Evolutionary conservation across 371 early-diverging fungal genomes (phyloP).

Genomic region (Blakeslea trispora): DNA sequence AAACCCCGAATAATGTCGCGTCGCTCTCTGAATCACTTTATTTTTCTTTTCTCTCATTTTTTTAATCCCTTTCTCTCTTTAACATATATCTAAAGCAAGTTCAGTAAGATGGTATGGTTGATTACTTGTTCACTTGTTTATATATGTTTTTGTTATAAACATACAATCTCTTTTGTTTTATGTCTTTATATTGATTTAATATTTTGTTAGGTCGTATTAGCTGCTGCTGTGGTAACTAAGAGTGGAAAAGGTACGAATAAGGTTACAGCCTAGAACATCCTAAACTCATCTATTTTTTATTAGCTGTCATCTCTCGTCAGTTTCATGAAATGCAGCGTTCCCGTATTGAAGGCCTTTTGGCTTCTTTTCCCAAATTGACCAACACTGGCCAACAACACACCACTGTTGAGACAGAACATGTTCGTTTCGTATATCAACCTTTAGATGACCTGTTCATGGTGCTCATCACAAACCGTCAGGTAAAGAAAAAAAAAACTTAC

Average conservation of each 20-base stretch:
- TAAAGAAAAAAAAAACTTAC: slow-evolving; percentile 7
- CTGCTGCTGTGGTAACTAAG: slow-evolving; percentile 91
- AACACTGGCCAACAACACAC: slow-evolving; percentile 93
- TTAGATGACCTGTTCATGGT: slow-evolving; percentile 93
- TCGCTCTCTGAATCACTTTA: neutral
- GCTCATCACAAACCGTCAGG: slow-evolving; percentile 80
- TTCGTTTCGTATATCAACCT: slow-evolving; percentile 97
- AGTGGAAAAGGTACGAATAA: slow-evolving; percentile 82
- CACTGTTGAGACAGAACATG: slow-evolving; percentile 93
- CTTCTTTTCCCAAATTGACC: slow-evolving; percentile 95
- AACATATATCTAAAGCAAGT: neutral
- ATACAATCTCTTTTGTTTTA: neutral
- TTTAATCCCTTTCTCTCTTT: neutral
- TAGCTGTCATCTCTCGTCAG: slow-evolving; percentile 95
- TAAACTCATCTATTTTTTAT: slow-evolving; percentile 1
- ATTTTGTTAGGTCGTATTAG: slow-evolving; percentile 71
- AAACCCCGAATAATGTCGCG: too few relatives aligned
- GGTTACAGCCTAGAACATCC: neutral
- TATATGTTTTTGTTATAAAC: too few relatives aligned
- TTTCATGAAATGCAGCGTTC: slow-evolving; percentile 95
- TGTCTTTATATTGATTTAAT: neutral
- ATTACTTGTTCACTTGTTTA: too few relatives aligned
- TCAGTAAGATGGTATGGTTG: neutral
- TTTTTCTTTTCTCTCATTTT: neutral
- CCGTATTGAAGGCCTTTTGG: slow-evolving; percentile 95